Conservation (phyloP, 352 stramenopile species). For the Saprolegnia diclina region DNA sequence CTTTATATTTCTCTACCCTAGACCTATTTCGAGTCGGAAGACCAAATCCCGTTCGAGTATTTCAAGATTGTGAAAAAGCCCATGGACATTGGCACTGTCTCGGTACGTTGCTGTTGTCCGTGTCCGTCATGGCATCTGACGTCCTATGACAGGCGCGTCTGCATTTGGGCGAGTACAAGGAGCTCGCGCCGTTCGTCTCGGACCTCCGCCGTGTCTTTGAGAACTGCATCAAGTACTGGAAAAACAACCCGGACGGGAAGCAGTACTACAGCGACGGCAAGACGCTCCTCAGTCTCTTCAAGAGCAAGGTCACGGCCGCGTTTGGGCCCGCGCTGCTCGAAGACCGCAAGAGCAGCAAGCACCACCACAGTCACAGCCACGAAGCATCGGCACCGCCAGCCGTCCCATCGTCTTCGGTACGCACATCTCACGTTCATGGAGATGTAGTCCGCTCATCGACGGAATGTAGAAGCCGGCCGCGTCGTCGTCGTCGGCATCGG, state of each 20-base stretch:
- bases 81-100: constrained; percentile 81
- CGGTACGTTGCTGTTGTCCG: constrained; percentile 19
- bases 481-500: constrained; percentile 31
- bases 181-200: constrained; percentile 47
- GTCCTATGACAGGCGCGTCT: constrained; percentile 33
- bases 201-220: constrained; percentile 78
- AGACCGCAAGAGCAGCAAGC: constrained; percentile 39
- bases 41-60: constrained; percentile 79
- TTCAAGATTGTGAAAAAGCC: constrained; percentile 70
- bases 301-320: constrained; percentile 36
- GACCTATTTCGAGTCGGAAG: constrained; percentile 76
- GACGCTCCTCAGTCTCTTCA: constrained; percentile 47
- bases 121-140: background rate
- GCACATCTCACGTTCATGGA: background rate
- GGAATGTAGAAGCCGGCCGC: constrained; percentile 11
- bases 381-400: constrained; percentile 34
- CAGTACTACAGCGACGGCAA: constrained; percentile 75
- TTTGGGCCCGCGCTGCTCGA: constrained; percentile 36
- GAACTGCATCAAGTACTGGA: constrained; percentile 83
- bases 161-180: constrained; percentile 62
- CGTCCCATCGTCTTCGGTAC: background rate
- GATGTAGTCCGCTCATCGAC: background rate
- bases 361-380: constrained; percentile 2
- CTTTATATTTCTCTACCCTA: constrained; percentile 27
- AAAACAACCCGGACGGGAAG: constrained; percentile 59